phyloP scores from a whole-genome alignment of 2,329 filamentous ascomycete species.

The Trichocomaceae sp. region DNA sequence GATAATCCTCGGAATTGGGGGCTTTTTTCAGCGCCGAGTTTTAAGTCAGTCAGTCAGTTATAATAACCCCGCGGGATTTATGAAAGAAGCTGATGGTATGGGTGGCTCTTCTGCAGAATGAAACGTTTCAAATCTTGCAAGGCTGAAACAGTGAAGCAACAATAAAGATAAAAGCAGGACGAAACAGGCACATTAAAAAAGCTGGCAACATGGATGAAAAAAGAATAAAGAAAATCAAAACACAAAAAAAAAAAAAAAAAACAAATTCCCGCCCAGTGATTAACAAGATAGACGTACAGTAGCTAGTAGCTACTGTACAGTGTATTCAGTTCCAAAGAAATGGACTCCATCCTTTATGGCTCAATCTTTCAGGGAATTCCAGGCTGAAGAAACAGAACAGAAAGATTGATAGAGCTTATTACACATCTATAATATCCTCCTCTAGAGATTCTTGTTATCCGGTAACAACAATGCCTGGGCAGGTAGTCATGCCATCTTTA shows the following conservation, averaged over 20 bases:
- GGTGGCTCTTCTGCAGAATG: neutral
- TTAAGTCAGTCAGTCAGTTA: neutral
- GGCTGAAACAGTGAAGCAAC: neutral
- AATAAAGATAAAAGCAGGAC: neutral
- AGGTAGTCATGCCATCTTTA: neutral
- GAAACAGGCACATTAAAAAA: neutral
- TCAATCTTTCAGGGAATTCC: neutral
- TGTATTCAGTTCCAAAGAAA: neutral
- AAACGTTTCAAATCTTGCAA: neutral
- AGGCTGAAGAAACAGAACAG: neutral
- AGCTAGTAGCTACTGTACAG: neutral
- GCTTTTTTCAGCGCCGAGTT: neutral
- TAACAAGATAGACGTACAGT: neutral
- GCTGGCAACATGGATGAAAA: neutral
- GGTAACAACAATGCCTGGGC: neutral
- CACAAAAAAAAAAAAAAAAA: neutral
- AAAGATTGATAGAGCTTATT: neutral
- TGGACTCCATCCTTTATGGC: neutral
- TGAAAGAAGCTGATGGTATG: neutral
- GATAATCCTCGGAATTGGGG: no score
- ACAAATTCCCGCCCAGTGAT: neutral
- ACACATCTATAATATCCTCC: neutral
- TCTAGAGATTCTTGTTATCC: neutral
- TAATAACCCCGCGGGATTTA: no score
- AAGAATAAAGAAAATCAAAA: neutral